Evolutionary conservation across 2,329 filamentous ascomycete species (phyloP), one percentile per base, ranked within the genome.

Genomic region (Dactylellina leptospora): DNA sequence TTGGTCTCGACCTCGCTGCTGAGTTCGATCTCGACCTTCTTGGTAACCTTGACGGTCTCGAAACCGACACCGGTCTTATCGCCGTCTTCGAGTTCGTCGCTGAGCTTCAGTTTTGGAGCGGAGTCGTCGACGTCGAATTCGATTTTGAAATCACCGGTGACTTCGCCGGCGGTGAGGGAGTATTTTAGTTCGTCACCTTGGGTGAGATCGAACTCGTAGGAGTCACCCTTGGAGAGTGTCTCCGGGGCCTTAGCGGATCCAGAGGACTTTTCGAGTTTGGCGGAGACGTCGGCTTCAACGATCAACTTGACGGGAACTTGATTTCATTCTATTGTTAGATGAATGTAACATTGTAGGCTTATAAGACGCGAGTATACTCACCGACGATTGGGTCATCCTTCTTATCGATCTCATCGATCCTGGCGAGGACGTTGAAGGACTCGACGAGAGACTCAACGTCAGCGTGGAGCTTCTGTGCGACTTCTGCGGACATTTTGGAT

Each of bases 21-120:
- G 44, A 66, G 47, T 30, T 51, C 22, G 10, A 66, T 66, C 33
- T 66, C 51, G 22, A 33, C 50, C 47, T 72, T 60, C n/a, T 55
- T 72, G 16, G 56, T 54, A 23, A 54, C 48, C 44, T 54, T 64
- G 22, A 48, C 48, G 45, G 53, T 72, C 9, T 47, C 51, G 54
- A 58, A 62, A 44, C 58, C 68, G 20, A 63, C 23, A n/a, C 53
- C 59, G 42, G 47, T 42, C 60, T 64, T 64, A 13, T 64, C 53
- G 20, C 56, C 59, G 36, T 45, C 45, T 30, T 72, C 56, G n/a
- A 72, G 51, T 18, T 72, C 59, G 45, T 72, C 68, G 40, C 59
- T 55, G 47, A 72, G 68, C 53, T 72, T 62, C 10, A 72, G 51
- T 59, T 72, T 72, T 11, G 68, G 68, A 1, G 59, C 27, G 11